phyloP scores from a whole-genome alignment of 768 basidiomycete species.

The Hygrocybe punicea region DNA sequence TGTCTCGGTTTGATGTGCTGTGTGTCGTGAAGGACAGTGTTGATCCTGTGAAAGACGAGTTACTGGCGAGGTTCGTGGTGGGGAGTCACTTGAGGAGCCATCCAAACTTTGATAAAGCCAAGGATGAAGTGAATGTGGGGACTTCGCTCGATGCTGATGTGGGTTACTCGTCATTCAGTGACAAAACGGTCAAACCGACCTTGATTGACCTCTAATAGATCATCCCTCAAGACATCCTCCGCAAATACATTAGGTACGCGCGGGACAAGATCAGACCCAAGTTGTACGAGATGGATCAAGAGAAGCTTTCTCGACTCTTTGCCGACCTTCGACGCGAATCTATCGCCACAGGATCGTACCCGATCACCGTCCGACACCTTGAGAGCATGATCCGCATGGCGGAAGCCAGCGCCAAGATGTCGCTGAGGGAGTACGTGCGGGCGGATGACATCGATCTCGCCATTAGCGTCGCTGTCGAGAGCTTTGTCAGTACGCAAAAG shows the following conservation, averaged over 20 bases:
- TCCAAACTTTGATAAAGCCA: constrained; percentile 82
- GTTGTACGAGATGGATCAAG: constrained; percentile 91
- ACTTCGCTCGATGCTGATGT: constrained; percentile 90
- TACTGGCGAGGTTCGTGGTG: constrained; percentile 96
- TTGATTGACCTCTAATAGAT: constrained; percentile 48
- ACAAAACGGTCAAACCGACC: neutral
- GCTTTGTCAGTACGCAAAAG: constrained; percentile 96
- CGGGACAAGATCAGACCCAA: constrained; percentile 91
- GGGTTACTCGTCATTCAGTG: constrained; percentile 29
- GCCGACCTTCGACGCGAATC: constrained; percentile 95
- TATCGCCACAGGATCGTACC: constrained; percentile 95
- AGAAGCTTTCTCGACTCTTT: constrained; percentile 91
- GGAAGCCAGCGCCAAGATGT: constrained; percentile 98
- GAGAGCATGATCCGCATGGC: constrained; percentile 99
- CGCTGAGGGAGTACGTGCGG: constrained; percentile 91
- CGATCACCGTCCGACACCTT: constrained; percentile 95
- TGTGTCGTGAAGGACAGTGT: constrained; percentile 98
- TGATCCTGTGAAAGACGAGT: constrained; percentile 94
- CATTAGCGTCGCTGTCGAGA: constrained; percentile 90
- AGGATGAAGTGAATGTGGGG: constrained; percentile 91
- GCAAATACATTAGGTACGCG: constrained; percentile 99
- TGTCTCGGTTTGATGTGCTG: constrained; percentile 96
- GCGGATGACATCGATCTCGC: constrained; percentile 96
- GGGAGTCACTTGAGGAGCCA: constrained; percentile 94
- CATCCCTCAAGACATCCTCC: constrained; percentile 92